Conservation (phyloP, 768 basidiomycete genomes). For the Chlorophyllum brunneum region DNA sequence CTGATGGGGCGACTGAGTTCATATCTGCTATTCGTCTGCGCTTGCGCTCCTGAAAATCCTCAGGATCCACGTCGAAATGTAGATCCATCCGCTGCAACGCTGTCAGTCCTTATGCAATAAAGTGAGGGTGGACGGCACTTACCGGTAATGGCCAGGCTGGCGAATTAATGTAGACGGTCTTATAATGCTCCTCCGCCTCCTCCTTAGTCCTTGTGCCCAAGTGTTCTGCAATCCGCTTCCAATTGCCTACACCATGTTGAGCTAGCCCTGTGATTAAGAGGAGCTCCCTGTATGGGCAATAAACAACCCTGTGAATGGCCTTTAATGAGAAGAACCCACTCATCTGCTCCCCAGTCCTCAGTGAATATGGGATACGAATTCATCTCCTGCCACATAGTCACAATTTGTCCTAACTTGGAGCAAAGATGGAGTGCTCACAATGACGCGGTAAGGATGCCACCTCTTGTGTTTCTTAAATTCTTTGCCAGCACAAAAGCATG, state of each 20-base stretch:
- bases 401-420: slow-evolving; percentile 9
- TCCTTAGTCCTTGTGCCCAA: slow-evolving; percentile 92
- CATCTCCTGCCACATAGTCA: slow-evolving; percentile 60
- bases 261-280: slow-evolving; percentile 85
- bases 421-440: slow-evolving; percentile 47
- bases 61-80: slow-evolving; percentile 68
- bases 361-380: slow-evolving; percentile 96
- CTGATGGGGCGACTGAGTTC: slow-evolving; percentile 50
- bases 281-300: slow-evolving; percentile 60
- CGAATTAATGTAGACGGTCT: slow-evolving; percentile 73
- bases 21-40: slow-evolving; percentile 83
- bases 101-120: slow-evolving; percentile 9
- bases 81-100: slow-evolving; percentile 45
- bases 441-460: slow-evolving; percentile 86
- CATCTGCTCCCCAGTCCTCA: slow-evolving; percentile 96
- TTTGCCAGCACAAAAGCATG: slow-evolving; percentile 89
- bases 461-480: slow-evolving; percentile 84
- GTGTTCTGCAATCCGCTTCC: slow-evolving; percentile 94
- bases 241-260: slow-evolving; percentile 89
- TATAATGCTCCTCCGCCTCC: slow-evolving; percentile 90
- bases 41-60: slow-evolving; percentile 86
- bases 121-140: slow-evolving; percentile 24
- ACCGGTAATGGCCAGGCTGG: slow-evolving; percentile 80
- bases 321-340: slow-evolving; percentile 47
- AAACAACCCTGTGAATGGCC: neutral